Base-by-base conservation (phyloP, 345 rosid species). In the Turnera subulata region DNA sequence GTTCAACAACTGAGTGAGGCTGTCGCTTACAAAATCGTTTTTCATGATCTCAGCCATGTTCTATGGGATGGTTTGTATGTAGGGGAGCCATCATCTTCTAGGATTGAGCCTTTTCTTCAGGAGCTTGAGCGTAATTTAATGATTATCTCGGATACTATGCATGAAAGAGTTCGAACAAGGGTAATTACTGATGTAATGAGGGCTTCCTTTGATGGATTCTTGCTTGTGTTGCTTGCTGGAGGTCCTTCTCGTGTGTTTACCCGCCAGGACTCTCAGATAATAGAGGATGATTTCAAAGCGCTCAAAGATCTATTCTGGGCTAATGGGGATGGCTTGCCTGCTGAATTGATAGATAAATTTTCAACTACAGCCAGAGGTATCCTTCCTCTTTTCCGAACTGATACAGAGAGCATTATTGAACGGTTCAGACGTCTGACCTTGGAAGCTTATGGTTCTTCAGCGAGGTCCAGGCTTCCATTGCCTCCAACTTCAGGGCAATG, bases 281-380 rank as follows among this genome's bases (percentile, higher is more conserved):
- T 93, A 50, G 97, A 89, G 65, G 92, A 87, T n/a, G 99, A 93
- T 74, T 93, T 93, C 58, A 84, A 93, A 67, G 69, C 85, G 40
- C 78, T 93, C 55, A 89, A 85, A 73, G 92, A 93, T 69, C 61
- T 90, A 53, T 93, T 93, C 71, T 89, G 85, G 96, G 89, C 99
- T 14, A 85, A 93, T 25, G 99, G 99, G 16, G 97, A 89, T 48
- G 99, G 97, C 65, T 73, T 89, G 69, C 94, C 97, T 11, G 55
- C 74, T 40, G 94, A 87, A 23, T 63, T 93, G 74, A 76, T 89
- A 24, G 94, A 87, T 46, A 89, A 89, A 71, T 82, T 79, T 69
- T 80, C 96, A 38, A 65, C 61, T 18, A 76, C 87, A 0, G 88
- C 56, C 6, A 78, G 88, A 74, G 83, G 81, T 10, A 80, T 93